Conservation (phyloP, 2,329 filamentous ascomycete species). For the Tolypocladium pustulatum region DNA sequence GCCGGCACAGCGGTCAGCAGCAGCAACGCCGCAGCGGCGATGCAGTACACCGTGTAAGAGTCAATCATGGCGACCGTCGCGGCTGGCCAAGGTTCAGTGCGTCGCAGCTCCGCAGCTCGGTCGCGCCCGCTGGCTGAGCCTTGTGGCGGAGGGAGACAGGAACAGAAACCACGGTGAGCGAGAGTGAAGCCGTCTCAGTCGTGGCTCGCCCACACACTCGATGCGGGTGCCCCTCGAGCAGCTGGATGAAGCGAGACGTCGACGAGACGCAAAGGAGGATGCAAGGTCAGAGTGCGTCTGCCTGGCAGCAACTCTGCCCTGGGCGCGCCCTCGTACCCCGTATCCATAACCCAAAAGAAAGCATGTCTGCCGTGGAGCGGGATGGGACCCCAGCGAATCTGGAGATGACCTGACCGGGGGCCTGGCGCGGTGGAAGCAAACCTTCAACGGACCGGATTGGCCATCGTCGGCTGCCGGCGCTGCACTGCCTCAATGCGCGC, state of each 20-base stretch:
- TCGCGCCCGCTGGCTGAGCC: background rate
- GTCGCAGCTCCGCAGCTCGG: background rate
- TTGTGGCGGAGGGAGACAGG: background rate
- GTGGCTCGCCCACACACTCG: background rate
- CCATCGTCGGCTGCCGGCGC: background rate
- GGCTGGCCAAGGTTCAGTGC: background rate
- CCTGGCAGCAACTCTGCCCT: background rate
- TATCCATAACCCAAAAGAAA: background rate
- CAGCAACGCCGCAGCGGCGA: constrained; percentile 1
- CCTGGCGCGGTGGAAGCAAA: background rate
- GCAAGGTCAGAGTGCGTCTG: background rate
- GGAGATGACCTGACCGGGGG: background rate
- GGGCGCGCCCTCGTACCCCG: background rate
- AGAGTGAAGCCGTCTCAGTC: background rate
- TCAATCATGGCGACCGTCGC: background rate
- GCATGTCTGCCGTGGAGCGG: background rate
- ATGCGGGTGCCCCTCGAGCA: background rate
- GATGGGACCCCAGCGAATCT: background rate
- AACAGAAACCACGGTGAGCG: background rate
- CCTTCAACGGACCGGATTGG: background rate
- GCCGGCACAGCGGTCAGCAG: constrained; percentile 8
- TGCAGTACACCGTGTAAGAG: background rate
- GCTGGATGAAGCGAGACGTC: background rate
- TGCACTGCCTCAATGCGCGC: background rate
- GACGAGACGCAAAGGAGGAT: background rate